Base-by-base conservation (phyloP, 1,284 basidiomycete genomes). In the Leccinum pachyderme region DNA sequence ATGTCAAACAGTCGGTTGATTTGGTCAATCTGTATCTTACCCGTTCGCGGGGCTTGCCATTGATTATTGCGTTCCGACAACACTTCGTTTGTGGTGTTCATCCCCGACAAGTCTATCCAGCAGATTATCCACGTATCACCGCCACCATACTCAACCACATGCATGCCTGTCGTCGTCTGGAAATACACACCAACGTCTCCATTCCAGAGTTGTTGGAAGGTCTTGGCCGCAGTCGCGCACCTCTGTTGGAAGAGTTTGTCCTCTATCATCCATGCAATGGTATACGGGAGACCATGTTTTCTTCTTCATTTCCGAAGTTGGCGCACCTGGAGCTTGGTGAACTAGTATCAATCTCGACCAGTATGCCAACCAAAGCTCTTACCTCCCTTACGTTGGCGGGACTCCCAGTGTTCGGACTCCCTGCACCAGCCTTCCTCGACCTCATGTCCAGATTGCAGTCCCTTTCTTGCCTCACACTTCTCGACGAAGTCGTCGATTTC, bases 401-500 rank as follows among this genome's bases (percentile, higher is more conserved):
- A 18, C 33, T 58, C 22, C 68, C 69, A n/a, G 55, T 53, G 37
- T 54, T 58, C 12, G 57, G 70, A 15, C 55, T 67, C 39, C 59
- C 67, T 33, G 56, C 58, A 18, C 35, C 53, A 9, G 51, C 43
- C n/a, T 72, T 67, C 44, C 50, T 64, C 15, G 33, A 46, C 27
- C 53, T 67, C 41, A 32, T 67, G 15, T 69, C 67, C 31, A 29
- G 53, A 33, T 46, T 71, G n/a, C 55, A 39, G n/a, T 58, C 47
- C 32, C 67, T 67, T 47, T 64, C 58, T 49, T 56, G 50, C 43
- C 66, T 67, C 45, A 31, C 45, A 18, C 66, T 72, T 27, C 33
- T 69, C 6, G 65, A 66, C 7, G 68, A 67, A 29, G 68, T 45
- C n/a, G 65, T 72, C 27, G 57, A 72, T 55, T 67, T 71, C 52